Base-by-base conservation (phyloP, 352 stramenopile species). In the Phytophthora pseudosyringae region DNA sequence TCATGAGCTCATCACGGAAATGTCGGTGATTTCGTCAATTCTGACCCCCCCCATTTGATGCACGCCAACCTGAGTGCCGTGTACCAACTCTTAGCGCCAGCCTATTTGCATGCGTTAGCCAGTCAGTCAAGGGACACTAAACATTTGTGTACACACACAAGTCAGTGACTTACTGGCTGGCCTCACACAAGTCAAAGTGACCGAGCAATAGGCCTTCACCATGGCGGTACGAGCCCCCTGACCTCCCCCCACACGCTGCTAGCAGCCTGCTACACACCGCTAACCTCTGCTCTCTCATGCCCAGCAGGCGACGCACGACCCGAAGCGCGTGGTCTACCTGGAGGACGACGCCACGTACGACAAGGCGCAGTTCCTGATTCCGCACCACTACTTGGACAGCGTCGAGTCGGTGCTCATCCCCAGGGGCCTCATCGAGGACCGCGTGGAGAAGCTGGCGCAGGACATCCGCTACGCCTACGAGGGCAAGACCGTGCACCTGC, bases 381-480 rank as follows among this genome's bases (percentile, higher is more conserved):
- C 87, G 6, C 69, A 89, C 64, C 85, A 95, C 76, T 95, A 93
- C 69, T 53, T 96, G 66, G 68, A 90, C 29, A 78, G 85, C 45
- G 55, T 98, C 36, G 74, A 86, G 21, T 91, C 88, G 48, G 84
- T 98, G 56, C 73, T 98, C n/a, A 90, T 98, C 58, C 89, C 93
- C 8, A 80, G 89, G 53, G 93, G 93, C 8, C 72, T 97, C 25
- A 97, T 98, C 62, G 65, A 87, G 33, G 90, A 98, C 77, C 90
- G 93, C 46, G 86, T 98, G 13, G 88, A 97, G 68, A 98, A 97
- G 60, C 66, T 98, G 47, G 94, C 94, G 18, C 86, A 96, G 57
- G 89, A 97, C 67, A 97, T 98, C 48, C 78, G 83, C 35, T 80
- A 90, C 56, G 87, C 95, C 60, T 97, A 98, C 60, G 75, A 91